Conservation (phyloP, 2,329 filamentous ascomycete genomes). For the Aspergillus calidoustus region DNA sequence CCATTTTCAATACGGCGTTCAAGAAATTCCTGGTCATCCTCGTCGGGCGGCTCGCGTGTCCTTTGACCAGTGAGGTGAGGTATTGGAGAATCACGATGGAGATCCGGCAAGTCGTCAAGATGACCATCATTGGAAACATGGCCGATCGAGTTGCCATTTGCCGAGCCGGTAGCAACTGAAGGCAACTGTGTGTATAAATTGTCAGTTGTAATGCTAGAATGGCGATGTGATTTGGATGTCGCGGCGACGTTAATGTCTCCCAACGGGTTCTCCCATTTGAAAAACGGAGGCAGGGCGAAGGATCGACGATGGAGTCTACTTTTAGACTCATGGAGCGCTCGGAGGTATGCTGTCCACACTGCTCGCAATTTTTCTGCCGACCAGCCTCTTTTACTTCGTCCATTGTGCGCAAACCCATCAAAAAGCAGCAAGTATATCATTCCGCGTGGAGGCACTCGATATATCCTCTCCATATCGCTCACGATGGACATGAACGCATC, state of each 20-base stretch:
- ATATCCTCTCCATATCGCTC: slow-evolving; percentile 74
- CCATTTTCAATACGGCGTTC: slow-evolving; percentile 43
- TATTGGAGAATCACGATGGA: slow-evolving; percentile 18
- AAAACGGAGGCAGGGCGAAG: slow-evolving; percentile 20
- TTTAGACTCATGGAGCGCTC: slow-evolving; percentile 43
- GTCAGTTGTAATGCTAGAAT: slow-evolving; percentile 16
- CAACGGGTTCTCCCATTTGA: slow-evolving; percentile 39
- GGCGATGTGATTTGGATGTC: slow-evolving; percentile 6
- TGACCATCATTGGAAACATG: slow-evolving; percentile 8
- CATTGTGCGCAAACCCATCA: slow-evolving; percentile 78
- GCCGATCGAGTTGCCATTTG: slow-evolving; percentile 13
- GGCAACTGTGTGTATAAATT: slow-evolving; percentile 34
- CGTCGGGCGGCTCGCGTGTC: slow-evolving; percentile 9
- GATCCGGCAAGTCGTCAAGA: slow-evolving; percentile 1
- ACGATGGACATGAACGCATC: slow-evolving; percentile 72
- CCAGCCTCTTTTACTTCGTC: slow-evolving; percentile 73
- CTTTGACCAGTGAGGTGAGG: slow-evolving; percentile 20
- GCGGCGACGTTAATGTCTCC: slow-evolving; percentile 14
- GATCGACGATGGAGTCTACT: slow-evolving; percentile 30
- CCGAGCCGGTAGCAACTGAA: slow-evolving; percentile 14
- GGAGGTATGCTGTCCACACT: slow-evolving; percentile 69
- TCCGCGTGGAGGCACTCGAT: slow-evolving; percentile 71
- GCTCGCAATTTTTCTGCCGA: slow-evolving; percentile 68
- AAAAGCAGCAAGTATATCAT: slow-evolving; percentile 81
- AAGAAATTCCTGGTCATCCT: slow-evolving; percentile 26